Percentiles rank a stretch among this genome's conserved stretches.
Conservation (phyloP, 2,329 filamentous ascomycete species). For the Exophiala mesophila region DNA sequence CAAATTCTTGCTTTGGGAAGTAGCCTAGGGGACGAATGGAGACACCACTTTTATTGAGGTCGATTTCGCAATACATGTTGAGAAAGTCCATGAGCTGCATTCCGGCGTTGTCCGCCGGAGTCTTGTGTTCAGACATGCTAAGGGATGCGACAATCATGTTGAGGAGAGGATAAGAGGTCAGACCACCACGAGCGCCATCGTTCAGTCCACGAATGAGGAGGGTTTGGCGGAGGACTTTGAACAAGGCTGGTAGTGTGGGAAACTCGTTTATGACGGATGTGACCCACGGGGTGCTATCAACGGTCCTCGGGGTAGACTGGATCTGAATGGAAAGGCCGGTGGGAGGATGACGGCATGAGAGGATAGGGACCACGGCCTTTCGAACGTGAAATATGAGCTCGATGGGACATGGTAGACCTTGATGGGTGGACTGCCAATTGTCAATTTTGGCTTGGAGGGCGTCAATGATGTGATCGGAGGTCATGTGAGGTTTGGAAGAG, state of each 20-base stretch:
- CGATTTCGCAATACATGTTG: slow-evolving; percentile 45
- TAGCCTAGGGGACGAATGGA: slow-evolving; percentile 45
- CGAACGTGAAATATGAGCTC: slow-evolving; percentile 13
- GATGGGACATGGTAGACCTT: slow-evolving; percentile 4
- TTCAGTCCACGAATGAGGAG: slow-evolving; percentile 48
- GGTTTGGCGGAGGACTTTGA: slow-evolving; percentile 45
- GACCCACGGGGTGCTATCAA: slow-evolving; percentile 40
- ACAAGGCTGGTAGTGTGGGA: slow-evolving; percentile 47
- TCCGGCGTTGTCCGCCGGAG: slow-evolving; percentile 31
- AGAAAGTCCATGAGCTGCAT: slow-evolving; percentile 47
- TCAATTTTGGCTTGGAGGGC: slow-evolving; percentile 10
- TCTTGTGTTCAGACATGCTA: slow-evolving; percentile 38
- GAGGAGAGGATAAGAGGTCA: slow-evolving; percentile 52
- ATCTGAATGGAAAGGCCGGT: slow-evolving; percentile 52
- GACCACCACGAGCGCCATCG: slow-evolving; percentile 44
- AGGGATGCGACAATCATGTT: slow-evolving; percentile 55
- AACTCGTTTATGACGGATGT: slow-evolving; percentile 46
- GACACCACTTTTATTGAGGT: slow-evolving; percentile 45
- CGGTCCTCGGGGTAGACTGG: slow-evolving; percentile 41
- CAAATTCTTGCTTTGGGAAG: slow-evolving; percentile 40
- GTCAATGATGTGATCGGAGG: slow-evolving; percentile 8
- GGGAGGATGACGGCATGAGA: slow-evolving; percentile 38
- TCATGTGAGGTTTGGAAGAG: slow-evolving; percentile 6
- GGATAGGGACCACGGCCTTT: slow-evolving; percentile 30
- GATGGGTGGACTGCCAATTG: slow-evolving; percentile 4